phyloP scores from a whole-genome alignment of 2,329 filamentous ascomycete species.

The Fusarium sp. region DNA sequence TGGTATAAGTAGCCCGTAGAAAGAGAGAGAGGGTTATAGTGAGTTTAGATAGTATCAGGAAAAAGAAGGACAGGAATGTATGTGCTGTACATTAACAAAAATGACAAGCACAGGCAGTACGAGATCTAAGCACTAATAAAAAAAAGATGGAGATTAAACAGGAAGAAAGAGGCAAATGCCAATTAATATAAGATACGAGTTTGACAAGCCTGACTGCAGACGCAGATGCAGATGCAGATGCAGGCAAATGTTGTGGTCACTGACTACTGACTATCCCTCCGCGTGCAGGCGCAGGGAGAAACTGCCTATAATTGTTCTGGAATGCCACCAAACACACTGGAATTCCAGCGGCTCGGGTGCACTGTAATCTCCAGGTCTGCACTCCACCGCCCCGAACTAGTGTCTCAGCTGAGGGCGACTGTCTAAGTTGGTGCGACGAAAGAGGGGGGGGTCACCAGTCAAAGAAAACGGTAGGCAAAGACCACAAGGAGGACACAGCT shows the following conservation, averaged over 20 bases:
- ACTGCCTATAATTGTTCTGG: slow-evolving; percentile 21
- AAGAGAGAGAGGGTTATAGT: background rate
- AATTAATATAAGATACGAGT: slow-evolving; percentile 30
- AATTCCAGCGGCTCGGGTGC: slow-evolving; percentile 28
- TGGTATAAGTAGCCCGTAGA: background rate
- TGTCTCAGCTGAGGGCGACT: background rate
- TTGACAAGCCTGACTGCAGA: slow-evolving; percentile 2
- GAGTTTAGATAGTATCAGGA: background rate
- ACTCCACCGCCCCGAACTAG: background rate
- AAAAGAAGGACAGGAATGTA: slow-evolving; percentile 20
- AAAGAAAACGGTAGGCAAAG: background rate
- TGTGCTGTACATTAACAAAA: slow-evolving; percentile 1
- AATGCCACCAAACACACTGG: slow-evolving; percentile 30
- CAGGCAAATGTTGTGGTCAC: slow-evolving; percentile 2
- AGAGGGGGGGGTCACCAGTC: background rate
- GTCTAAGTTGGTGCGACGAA: slow-evolving; percentile 24
- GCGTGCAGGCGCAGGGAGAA: slow-evolving; percentile 3
- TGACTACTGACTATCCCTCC: background rate
- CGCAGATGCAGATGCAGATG: background rate
- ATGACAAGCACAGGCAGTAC: background rate
- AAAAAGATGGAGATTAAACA: background rate
- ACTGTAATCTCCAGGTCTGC: background rate
- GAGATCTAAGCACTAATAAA: background rate
- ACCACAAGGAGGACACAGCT: slow-evolving; percentile 19
- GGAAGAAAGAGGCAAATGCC: slow-evolving; percentile 3